Percentiles rank a stretch among this genome's conserved stretches.
Evolutionary conservation across 768 basidiomycete species (phyloP).

Genomic region (Floccularia luteovirens): DNA sequence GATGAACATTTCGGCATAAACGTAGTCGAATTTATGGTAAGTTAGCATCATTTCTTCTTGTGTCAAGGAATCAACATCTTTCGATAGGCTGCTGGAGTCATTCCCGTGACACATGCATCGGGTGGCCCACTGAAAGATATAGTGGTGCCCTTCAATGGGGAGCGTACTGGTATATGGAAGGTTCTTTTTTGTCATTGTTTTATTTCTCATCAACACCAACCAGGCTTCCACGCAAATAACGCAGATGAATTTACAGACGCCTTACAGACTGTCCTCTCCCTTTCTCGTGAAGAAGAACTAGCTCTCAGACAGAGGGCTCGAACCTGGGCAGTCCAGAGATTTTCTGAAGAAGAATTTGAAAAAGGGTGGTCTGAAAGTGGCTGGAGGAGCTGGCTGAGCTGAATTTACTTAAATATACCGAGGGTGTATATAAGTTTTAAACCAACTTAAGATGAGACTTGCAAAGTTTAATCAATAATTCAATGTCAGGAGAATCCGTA

Average conservation of each 20-base stretch:
- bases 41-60: conserved; percentile 10
- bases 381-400: conserved; percentile 41
- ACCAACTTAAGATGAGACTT: too few species aligned
- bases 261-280: conserved; percentile 54
- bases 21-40: conserved; percentile 94
- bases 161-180: conserved; percentile 49
- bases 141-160: conserved; percentile 68
- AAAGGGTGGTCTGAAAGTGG: conserved; percentile 63
- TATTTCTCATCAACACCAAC: background rate
- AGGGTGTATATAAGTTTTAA: too few species aligned
- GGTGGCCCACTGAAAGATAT: conserved; percentile 92
- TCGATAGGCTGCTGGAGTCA: conserved; percentile 85
- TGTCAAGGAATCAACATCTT: background rate
- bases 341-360: conserved; percentile 75
- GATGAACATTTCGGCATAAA: conserved; percentile 99
- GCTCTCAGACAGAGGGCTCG: conserved; percentile 65
- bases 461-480: too few species aligned
- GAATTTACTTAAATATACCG: too few species aligned
- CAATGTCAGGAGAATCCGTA: too few species aligned
- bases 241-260: conserved; percentile 58
- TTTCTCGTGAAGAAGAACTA: conserved; percentile 45
- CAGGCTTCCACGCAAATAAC: conserved; percentile 76
- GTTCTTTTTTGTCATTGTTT: background rate
- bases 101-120: conserved; percentile 88
- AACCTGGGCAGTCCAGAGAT: conserved; percentile 61